Evolutionary conservation across 2,329 filamentous ascomycete species (phyloP), one percentile per base, ranked within the genome.

Genomic region (Fusarium temperatum): DNA sequence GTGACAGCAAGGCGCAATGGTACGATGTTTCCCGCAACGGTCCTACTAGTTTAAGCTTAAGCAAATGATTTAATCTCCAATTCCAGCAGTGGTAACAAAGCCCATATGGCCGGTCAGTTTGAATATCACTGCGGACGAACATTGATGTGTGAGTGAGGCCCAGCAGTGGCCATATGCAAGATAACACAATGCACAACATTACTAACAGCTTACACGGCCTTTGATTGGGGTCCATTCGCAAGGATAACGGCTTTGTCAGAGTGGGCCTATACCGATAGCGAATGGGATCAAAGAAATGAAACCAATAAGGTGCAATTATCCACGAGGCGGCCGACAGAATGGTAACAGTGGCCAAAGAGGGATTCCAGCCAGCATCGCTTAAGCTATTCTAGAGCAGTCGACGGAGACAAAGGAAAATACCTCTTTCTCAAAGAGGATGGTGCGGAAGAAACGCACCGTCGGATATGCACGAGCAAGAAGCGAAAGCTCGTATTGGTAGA

Each of bases 241-340:
- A 45, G 6, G 17, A 13, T 20, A 26, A 18, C 0, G 12, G 44
- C 24, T 15, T 45, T 11, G 44, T 28, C 24, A 45, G 2, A 6
- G 44, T 13, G 44, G 24, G 5, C 17, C 42, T 24, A 20, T 41
- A 32, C 13, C 13, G 12, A 41, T 22, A 8, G 20, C 22, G 20
- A 41, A 41, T 32, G 32, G 2, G 6, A 7, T 14, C 32, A 32
- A 14, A 14, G 20, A 22, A 22, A 14, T 30, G 22, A 8, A 41
- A n/a, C 20, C 39, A n/a, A 14, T 41, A 14, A 5, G 1, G 6
- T 13, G 11, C 10, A 1, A 14, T 14, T 20, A 14, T 20, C 1
- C 5, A 11, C 8, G 17, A 47, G 14, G 30, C 50, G 50, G 50
- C 50, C 50, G 50, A 53, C 32, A 0, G 8, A 8, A 26, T 2